A percentile compares a stretch with the other conserved stretches of the same genome.
phyloP scores from a whole-genome alignment of 1,284 basidiomycete species.

The Moniliella sp. region DNA sequence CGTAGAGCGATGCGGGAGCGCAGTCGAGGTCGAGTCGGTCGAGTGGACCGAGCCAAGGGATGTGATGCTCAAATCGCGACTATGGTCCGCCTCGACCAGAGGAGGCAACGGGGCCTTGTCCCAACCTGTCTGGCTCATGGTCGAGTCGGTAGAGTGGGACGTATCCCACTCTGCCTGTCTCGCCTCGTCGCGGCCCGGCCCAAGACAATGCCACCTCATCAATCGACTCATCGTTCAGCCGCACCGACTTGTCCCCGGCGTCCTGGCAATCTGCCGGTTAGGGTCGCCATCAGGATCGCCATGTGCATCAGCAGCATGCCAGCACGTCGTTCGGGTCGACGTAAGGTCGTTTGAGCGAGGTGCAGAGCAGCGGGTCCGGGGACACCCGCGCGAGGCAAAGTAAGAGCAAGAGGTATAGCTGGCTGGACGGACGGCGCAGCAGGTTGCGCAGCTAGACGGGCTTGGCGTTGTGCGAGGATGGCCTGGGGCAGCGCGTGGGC shows the following conservation, averaged over 20 bases:
- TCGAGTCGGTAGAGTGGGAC: no score
- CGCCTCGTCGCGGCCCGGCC: constrained; percentile 13
- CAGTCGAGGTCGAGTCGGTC: no score
- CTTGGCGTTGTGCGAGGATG: no score
- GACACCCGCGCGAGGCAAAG: not conserved
- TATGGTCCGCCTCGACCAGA: not conserved
- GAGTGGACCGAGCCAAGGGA: constrained; percentile 2
- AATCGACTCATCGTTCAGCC: constrained; percentile 21
- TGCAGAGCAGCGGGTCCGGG: not conserved
- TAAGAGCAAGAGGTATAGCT: no score
- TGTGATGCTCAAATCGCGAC: constrained; percentile 1
- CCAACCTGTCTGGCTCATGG: no score
- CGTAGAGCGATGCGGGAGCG: no score
- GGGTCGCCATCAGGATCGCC: no score
- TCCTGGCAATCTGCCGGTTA: no score
- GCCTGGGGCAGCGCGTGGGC: no score
- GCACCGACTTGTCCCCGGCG: constrained; percentile 2
- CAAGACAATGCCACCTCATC: constrained; percentile 23
- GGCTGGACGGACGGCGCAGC: not conserved
- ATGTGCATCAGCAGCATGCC: not conserved
- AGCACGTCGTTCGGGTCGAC: not conserved
- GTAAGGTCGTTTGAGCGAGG: no score
- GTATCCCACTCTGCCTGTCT: no score
- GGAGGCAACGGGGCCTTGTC: not conserved
- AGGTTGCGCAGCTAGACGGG: no score